Evolutionary conservation across 108 stramenopile genomes (phyloP).

Genomic region (Mediolabrus comicus): DNA sequence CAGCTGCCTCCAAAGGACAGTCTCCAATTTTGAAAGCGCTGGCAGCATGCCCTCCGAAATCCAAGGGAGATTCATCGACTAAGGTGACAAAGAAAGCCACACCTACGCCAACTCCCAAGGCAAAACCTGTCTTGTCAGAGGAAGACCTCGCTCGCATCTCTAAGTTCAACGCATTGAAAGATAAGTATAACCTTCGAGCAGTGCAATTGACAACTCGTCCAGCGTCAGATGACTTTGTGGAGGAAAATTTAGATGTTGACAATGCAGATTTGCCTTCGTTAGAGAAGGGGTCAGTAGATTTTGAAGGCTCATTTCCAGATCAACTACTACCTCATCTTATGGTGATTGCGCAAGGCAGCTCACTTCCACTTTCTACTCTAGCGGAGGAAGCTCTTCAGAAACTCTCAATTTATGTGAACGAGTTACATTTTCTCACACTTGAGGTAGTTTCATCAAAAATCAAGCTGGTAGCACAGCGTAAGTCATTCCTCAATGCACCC

Average conservation of each 20-base stretch:
- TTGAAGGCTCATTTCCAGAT: constrained; percentile 54
- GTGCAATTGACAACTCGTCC: constrained; percentile 25
- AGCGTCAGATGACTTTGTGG: constrained; percentile 29
- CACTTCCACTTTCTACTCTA: constrained; percentile 53
- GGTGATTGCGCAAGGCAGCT: constrained; percentile 57
- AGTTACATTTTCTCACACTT: constrained; percentile 27
- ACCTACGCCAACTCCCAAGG: background rate
- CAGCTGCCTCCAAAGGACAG: background rate
- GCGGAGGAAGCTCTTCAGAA: constrained; percentile 34
- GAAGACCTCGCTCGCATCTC: constrained; percentile 21
- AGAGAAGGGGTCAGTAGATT: constrained; percentile 25
- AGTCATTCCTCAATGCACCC: constrained; percentile 46
- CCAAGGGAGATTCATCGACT: background rate
- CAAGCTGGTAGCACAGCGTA: constrained; percentile 64
- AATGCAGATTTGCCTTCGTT: constrained; percentile 12
- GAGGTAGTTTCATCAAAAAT: constrained; percentile 63
- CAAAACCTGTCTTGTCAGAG: constrained; percentile 5
- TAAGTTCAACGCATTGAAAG: constrained; percentile 11
- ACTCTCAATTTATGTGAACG: constrained; percentile 30
- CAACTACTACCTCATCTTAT: constrained; percentile 48
- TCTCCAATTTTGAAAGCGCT: constrained; percentile 4
- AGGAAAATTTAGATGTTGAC: constrained; percentile 21
- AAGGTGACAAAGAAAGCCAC: background rate
- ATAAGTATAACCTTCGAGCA: constrained; percentile 31
- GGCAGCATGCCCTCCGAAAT: constrained; percentile 7